A percentile compares a stretch with the other conserved stretches of the same genome.
phyloP scores from a whole-genome alignment of 1,284 basidiomycete species.

The Ceratobasidium sp. region DNA sequence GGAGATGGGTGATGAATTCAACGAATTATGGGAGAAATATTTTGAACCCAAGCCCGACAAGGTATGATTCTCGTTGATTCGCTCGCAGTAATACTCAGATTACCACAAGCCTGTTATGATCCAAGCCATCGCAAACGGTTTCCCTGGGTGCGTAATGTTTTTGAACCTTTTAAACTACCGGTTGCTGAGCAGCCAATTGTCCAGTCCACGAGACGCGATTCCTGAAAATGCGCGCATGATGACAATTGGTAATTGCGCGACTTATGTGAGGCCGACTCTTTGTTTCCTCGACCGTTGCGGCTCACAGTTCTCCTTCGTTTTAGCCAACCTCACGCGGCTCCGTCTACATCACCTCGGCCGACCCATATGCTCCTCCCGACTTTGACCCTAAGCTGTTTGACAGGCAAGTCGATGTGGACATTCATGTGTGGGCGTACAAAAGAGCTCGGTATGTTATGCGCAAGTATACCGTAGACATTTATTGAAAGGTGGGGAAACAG shows the following conservation, averaged over 20 bases:
- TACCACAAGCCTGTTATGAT: slow-evolving; percentile 33
- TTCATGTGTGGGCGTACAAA: slow-evolving; percentile 45
- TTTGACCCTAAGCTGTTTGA: slow-evolving; percentile 32
- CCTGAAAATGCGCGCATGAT: slow-evolving; percentile 33
- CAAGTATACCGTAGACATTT: too few species aligned
- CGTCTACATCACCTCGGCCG: slow-evolving; percentile 32
- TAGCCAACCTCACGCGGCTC: slow-evolving; percentile 36
- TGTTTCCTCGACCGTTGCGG: too few species aligned
- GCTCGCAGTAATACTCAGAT: too few species aligned
- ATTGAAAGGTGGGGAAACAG: slow-evolving; percentile 40
- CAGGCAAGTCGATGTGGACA: slow-evolving; percentile 29
- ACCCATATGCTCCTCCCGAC: slow-evolving; percentile 39
- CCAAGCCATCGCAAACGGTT: slow-evolving; percentile 30
- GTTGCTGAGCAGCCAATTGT: background rate
- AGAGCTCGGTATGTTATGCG: slow-evolving; percentile 30
- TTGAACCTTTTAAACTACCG: too few species aligned
- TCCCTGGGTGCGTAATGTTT: slow-evolving; percentile 11
- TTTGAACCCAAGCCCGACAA: slow-evolving; percentile 37
- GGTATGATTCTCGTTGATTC: background rate
- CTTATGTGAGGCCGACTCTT: too few species aligned
- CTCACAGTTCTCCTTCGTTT: background rate
- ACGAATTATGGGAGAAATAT: slow-evolving; percentile 24
- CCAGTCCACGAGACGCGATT: slow-evolving; percentile 27
- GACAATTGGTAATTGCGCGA: slow-evolving; percentile 17
- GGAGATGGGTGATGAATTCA: slow-evolving; percentile 19